Conservation (phyloP, 1,139 yeast species). For the Suhomyces bribrorum region DNA sequence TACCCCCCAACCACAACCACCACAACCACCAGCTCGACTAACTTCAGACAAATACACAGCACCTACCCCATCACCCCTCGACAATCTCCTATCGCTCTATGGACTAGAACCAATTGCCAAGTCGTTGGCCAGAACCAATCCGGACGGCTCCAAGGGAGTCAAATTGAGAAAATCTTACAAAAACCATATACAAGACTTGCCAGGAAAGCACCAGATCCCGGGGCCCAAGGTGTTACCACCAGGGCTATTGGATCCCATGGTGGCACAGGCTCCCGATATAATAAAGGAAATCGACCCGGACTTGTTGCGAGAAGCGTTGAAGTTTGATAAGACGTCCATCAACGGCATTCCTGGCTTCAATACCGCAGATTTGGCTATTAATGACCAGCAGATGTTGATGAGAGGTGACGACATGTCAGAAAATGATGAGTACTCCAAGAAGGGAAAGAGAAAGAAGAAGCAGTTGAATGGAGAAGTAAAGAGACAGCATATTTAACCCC, state of each 20-base stretch:
- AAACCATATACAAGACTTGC: conserved; percentile 82
- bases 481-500: conserved; percentile 38
- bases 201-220: conserved; percentile 76
- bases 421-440: conserved; percentile 36
- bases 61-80: conserved; percentile 67
- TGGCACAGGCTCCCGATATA: conserved; percentile 40
- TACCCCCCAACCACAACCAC: conserved; percentile 2
- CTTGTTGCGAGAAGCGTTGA: conserved; percentile 52
- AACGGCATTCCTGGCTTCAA: conserved; percentile 83
- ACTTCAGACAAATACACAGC: conserved; percentile 36
- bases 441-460: conserved; percentile 36
- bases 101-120: conserved; percentile 67
- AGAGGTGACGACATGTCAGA: conserved; percentile 46
- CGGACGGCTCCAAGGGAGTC: conserved; percentile 87
- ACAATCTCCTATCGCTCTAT: conserved; percentile 69
- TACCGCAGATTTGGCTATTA: conserved; percentile 64
- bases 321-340: conserved; percentile 67
- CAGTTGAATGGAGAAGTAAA: conserved; percentile 37
- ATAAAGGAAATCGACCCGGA: conserved; percentile 53
- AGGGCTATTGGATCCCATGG: conserved; percentile 51
- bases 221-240: conserved; percentile 56
- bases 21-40: conserved; percentile 14
- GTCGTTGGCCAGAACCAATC: conserved; percentile 84
- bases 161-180: conserved; percentile 91
- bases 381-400: conserved; percentile 49